These are phyloP conservation scores for Lachancea mirantina DNA, from an alignment of 805 yeast genomes.

Conservation along the genomic window DNA sequence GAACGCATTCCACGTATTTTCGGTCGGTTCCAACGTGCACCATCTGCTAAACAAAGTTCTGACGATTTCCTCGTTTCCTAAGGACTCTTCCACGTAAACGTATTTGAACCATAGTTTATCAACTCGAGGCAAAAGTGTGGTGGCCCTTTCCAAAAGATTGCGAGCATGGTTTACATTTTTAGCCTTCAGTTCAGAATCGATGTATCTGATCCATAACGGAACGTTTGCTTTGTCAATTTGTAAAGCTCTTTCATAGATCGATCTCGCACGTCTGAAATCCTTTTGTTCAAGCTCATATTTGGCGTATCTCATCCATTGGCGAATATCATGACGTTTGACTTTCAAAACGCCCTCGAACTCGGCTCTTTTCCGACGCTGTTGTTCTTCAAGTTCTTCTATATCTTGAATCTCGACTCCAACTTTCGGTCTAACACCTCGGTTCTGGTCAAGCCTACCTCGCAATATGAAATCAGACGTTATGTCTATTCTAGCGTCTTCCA, in stretches of 20 bases:
- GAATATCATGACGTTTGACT: constrained; percentile 70
- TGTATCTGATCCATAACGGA: constrained; percentile 80
- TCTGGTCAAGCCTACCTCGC: constrained; percentile 51
- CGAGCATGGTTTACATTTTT: constrained; percentile 83
- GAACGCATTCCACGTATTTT: constrained; percentile 67
- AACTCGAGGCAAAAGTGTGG: constrained; percentile 63
- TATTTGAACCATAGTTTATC: constrained; percentile 85
- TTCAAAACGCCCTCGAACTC: constrained; percentile 86
- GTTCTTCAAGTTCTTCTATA: constrained; percentile 70
- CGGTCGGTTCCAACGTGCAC: constrained; percentile 69
- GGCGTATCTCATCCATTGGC: constrained; percentile 92
- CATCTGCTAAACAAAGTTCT: constrained; percentile 68
- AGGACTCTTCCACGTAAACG: constrained; percentile 72
- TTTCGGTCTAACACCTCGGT: constrained; percentile 31
- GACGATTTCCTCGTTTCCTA: constrained; percentile 55
- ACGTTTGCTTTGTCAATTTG: constrained; percentile 68
- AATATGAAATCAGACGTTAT: constrained; percentile 59
- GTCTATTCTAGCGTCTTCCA: constrained; percentile 40
- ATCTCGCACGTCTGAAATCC: constrained; percentile 72
- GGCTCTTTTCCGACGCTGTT: constrained; percentile 66
- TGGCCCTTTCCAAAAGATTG: constrained; percentile 73
- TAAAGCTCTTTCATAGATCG: constrained; percentile 81
- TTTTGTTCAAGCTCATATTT: constrained; percentile 76
- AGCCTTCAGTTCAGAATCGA: constrained; percentile 65
- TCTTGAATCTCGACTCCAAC: constrained; percentile 48